These are phyloP conservation scores for Aphanomyces stellatus DNA, from an alignment of 352 stramenopile species.

Conservation along the genomic window DNA sequence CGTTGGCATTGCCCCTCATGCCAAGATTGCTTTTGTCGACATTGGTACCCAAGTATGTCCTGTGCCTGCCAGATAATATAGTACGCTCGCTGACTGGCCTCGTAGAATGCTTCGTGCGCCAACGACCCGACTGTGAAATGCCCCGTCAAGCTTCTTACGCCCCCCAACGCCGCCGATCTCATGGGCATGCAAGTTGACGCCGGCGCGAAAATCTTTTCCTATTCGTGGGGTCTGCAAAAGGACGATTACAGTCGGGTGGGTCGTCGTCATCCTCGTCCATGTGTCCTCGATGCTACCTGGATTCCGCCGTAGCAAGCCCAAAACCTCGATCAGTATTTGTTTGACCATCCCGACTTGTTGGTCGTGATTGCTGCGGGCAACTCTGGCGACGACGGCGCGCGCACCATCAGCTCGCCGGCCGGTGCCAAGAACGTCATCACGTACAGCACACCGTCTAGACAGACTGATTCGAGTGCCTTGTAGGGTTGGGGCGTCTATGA, in stretches of 20 bases:
- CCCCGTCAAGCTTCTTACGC: conserved; percentile 47
- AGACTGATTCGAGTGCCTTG: not conserved
- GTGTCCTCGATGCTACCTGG: not conserved
- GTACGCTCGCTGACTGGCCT: too few relatives aligned
- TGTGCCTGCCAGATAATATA: not conserved
- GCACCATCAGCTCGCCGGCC: conserved; percentile 79
- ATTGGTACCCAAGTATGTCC: conserved; percentile 45
- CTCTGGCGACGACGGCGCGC: conserved; percentile 56
- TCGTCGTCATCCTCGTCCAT: not conserved
- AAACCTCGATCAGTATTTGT: conserved; percentile 73
- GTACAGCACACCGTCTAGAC: too few relatives aligned
- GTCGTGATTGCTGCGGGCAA: conserved; percentile 86
- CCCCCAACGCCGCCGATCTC: conserved; percentile 48
- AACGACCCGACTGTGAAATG: conserved; percentile 34
- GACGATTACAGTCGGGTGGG: conserved; percentile 60
- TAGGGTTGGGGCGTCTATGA: conserved; percentile 62
- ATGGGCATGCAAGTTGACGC: conserved; percentile 58
- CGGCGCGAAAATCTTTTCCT: conserved; percentile 74
- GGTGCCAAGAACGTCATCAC: conserved; percentile 82
- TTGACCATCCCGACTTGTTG: conserved; percentile 75
- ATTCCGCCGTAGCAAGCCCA: conserved; percentile 38
- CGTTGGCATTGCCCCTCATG: conserved; percentile 59
- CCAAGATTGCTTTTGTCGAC: conserved; percentile 87
- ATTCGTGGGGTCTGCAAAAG: conserved; percentile 68
- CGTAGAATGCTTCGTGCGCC: conserved; percentile 31